Evolutionary conservation across 768 basidiomycete genomes (phyloP), one percentile per base, ranked within the genome.

Genomic region (Kwoniella dejecticola): DNA sequence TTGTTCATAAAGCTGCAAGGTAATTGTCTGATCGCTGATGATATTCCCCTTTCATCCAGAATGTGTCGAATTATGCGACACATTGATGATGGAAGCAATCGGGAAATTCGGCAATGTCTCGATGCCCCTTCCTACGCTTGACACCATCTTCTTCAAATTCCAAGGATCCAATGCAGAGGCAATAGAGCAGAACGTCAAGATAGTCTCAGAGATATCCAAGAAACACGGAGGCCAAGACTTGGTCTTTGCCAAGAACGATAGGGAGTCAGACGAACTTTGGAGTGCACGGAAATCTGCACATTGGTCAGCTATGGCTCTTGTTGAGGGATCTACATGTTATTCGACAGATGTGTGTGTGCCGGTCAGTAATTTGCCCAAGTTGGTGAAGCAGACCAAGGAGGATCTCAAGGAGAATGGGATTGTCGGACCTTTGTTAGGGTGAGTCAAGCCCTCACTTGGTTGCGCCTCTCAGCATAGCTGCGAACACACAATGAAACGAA

Each of bases 111-210:
- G 89, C n/a, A 75, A 87, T 56, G 79, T 85, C 54, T 83, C 83
- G 19, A 68, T 66, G 57, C 85, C 31, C 55, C 88, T 87, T 68
- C 88, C 89, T 2, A 85, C 86, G 17, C 79, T 83, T 67, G 90
- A 93, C 71, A 87, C 87, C 0, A 83, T 95, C 11, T 90, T 94
- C 80, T 90, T 96, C 83, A 92, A 94, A 76, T 84, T 95, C 46
- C 90, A 92, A 76, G 91, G 91, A 19, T 49, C 60, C 11, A 53
- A 45, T 23, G 42, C 47, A 19, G 48, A 49, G 13, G 83, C 84
- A 27, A 75, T 79, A 60, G 75, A 83, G 4, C 82, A 82, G 41
- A 83, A 88, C 0, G 84, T 87, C 0, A 81, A 83, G 38, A 78
- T 82, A n/a, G 83, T 90, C 26, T 81, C 86, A 64, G 74, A 79